Conservation (phyloP, 1,284 basidiomycete genomes). For the Agroathelia rolfsii region DNA sequence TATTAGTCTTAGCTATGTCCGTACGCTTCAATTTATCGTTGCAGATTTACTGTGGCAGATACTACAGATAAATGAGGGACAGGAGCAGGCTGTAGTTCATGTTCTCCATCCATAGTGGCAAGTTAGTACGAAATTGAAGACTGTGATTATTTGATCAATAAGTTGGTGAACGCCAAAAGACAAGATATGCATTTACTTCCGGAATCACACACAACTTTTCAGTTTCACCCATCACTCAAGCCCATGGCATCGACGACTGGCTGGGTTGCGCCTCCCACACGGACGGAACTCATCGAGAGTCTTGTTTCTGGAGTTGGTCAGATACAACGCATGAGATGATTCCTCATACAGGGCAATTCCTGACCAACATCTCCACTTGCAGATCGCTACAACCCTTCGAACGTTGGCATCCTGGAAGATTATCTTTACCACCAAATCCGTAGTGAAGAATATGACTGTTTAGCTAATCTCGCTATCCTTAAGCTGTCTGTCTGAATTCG, state of each 20-base stretch:
- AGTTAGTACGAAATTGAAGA: too few relatives aligned
- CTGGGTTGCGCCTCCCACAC: slow-evolving; percentile 65
- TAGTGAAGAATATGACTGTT: slow-evolving; percentile 84
- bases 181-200: too few relatives aligned
- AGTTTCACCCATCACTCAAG: too few relatives aligned
- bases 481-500: slow-evolving; percentile 72
- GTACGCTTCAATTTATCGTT: too few relatives aligned
- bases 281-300: slow-evolving; percentile 81
- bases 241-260: slow-evolving; percentile 34
- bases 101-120: too few relatives aligned
- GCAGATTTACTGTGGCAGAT: too few relatives aligned
- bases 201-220: too few relatives aligned
- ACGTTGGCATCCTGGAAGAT: slow-evolving; percentile 87
- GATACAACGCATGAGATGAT: slow-evolving; percentile 3
- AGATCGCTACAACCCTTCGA: slow-evolving; percentile 96
- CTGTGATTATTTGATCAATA: too few relatives aligned
- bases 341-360: slow-evolving; percentile 3
- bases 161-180: too few relatives aligned
- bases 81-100: too few relatives aligned
- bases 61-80: too few relatives aligned
- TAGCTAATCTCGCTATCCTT: slow-evolving; percentile 85
- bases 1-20: too few relatives aligned
- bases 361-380: slow-evolving; percentile 9
- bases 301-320: slow-evolving; percentile 86
- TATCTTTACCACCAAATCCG: slow-evolving; percentile 90